phyloP scores from a whole-genome alignment of 768 basidiomycete species.

The Psilocybe azurescens region DNA sequence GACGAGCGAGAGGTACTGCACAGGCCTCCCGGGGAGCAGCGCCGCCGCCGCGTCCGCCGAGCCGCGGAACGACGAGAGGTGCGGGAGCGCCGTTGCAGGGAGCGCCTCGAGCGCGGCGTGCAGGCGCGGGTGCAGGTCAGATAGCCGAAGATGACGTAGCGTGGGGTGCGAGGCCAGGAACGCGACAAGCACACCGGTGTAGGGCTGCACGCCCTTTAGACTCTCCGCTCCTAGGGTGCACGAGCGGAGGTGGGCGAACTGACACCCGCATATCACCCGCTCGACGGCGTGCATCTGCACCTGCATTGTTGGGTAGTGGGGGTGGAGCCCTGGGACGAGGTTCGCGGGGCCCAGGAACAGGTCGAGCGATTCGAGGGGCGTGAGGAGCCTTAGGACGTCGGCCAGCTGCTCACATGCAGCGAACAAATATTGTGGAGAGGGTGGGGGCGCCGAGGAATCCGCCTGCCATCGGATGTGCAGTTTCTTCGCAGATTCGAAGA shows the following conservation, averaged over 20 bases:
- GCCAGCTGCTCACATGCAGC: constrained; percentile 46
- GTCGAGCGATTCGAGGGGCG: constrained; percentile 58
- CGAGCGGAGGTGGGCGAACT: constrained; percentile 45
- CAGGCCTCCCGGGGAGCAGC: constrained; percentile 65
- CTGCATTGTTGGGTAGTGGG: neutral
- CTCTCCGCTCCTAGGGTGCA: constrained; percentile 53
- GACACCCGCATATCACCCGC: constrained; percentile 42
- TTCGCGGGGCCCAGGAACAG: constrained; percentile 56
- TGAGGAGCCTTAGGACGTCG: constrained; percentile 38
- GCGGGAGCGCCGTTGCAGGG: constrained; percentile 48
- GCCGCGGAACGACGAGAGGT: constrained; percentile 62
- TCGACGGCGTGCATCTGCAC: constrained; percentile 49
- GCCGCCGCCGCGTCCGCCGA: constrained; percentile 61
- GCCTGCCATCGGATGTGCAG: constrained; percentile 62
- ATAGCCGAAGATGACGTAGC: constrained; percentile 51
- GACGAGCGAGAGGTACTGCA: constrained; percentile 58
- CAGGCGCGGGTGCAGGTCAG: constrained; percentile 50
- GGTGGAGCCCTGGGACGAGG: constrained; percentile 25
- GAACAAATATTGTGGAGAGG: constrained; percentile 35
- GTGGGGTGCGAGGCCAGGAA: constrained; percentile 49
- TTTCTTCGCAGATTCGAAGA: constrained; percentile 48
- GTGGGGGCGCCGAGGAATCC: constrained; percentile 17
- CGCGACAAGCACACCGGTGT: constrained; percentile 40
- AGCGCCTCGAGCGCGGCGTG: constrained; percentile 43
- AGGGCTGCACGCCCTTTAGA: constrained; percentile 46